Evolutionary conservation across 257 asterid species (phyloP).

Genomic region (Gentiana macrophylla): DNA sequence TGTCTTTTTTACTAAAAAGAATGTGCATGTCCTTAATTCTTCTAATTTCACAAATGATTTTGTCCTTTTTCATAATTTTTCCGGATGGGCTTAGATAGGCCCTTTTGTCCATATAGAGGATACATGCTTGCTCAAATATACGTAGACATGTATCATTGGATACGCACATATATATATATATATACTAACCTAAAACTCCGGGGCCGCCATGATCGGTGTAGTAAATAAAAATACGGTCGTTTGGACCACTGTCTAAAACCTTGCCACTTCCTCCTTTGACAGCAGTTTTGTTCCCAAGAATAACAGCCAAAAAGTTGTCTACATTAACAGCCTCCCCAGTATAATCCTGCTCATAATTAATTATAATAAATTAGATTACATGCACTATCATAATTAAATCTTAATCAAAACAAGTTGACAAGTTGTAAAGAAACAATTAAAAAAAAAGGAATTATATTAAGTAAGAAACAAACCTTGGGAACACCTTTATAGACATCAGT

Average conservation of each 20-base stretch:
- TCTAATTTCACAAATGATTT: no score
- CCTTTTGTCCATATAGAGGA: no score
- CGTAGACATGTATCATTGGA: no score
- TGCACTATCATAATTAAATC: no score
- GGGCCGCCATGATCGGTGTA: conserved; percentile 92
- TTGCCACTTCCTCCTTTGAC: conserved; percentile 80
- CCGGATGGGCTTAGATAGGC: no score
- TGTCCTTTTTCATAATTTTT: no score
- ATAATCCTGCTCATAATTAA: conserved; percentile 47
- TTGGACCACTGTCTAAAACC: conserved; percentile 80
- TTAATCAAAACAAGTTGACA: no score
- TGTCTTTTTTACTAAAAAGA: no score
- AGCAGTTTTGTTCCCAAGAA: conserved; percentile 70
- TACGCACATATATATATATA: no score
- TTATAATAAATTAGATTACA: conserved; percentile 8
- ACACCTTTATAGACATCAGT: conserved; percentile 78
- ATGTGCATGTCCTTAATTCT: no score
- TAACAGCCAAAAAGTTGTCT: conserved; percentile 52
- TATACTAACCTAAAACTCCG: conserved; percentile 69
- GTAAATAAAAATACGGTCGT: conserved; percentile 72
- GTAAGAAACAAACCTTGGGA: conserved; percentile 55
- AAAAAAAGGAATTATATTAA: neutral
- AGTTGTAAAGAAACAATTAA: no score
- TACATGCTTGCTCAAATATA: no score
- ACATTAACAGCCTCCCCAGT: conserved; percentile 59